A percentile compares a stretch with the other conserved stretches of the same genome.
phyloP scores from a whole-genome alignment of 108 stramenopile genomes.

The Skeletonema grethae region DNA sequence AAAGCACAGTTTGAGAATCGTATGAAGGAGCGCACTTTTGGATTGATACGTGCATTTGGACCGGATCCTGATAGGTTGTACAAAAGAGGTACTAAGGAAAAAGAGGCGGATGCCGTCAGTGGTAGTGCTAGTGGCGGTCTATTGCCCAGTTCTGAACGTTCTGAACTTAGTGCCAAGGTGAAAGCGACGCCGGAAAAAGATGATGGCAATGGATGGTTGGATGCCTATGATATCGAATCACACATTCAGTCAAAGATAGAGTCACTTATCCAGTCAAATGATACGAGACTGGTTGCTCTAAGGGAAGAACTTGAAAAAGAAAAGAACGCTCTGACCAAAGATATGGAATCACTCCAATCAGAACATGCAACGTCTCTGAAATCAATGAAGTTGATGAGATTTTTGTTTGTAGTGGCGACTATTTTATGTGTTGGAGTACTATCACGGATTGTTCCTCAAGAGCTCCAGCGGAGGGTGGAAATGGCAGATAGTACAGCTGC shows the following conservation, averaged over 20 bases:
- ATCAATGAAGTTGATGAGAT: neutral
- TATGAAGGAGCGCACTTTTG: conserved; percentile 23
- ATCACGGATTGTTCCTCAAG: neutral
- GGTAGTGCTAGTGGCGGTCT: neutral
- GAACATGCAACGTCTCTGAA: neutral
- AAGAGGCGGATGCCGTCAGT: neutral
- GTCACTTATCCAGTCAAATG: conserved; percentile 28
- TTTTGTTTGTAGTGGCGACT: neutral
- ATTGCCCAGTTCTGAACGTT: neutral
- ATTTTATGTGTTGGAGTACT: neutral
- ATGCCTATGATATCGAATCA: conserved; percentile 13
- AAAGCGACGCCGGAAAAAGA: neutral
- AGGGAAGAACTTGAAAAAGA: conserved; percentile 38
- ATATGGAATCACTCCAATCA: conserved; percentile 12
- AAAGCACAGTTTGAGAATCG: conserved; percentile 2
- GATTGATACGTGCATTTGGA: conserved; percentile 25
- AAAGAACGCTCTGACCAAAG: conserved; percentile 14
- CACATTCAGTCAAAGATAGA: no score
- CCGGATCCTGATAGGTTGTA: conserved; percentile 3
- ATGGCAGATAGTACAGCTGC: conserved; percentile 1
- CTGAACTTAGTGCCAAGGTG: neutral
- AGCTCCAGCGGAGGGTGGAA: conserved; percentile 12
- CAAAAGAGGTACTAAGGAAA: neutral
- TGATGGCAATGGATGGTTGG: neutral
- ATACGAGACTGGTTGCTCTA: conserved; percentile 19